A percentile compares a stretch with the other conserved stretches of the same genome.
Conservation (phyloP, 164 flowering plant genomes). For the Vitis vinifera region DNA sequence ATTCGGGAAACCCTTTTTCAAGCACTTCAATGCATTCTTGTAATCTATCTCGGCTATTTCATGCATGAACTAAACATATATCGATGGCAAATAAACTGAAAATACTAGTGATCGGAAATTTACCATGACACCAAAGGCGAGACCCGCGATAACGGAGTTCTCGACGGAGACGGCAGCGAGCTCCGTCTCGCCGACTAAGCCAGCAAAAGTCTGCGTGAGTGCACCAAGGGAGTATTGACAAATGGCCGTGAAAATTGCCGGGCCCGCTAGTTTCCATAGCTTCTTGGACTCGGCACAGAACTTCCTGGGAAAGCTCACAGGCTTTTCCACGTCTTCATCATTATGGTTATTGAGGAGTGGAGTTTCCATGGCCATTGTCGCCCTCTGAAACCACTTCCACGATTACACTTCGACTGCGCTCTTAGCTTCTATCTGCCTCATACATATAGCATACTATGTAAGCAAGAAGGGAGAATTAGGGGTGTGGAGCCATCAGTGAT, state of each 20-base stretch:
- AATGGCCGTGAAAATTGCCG: conserved; percentile 49
- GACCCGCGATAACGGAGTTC: conserved; percentile 57
- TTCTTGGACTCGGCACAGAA: conserved; percentile 40
- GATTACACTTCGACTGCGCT: too few species aligned
- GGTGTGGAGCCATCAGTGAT: too few species aligned
- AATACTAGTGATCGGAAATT: background rate
- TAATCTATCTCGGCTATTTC: too few species aligned
- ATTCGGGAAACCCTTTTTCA: too few species aligned
- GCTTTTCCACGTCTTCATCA: conserved; percentile 12
- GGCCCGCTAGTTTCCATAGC: conserved; percentile 60
- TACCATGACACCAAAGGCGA: conserved; percentile 65
- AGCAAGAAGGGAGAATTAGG: too few species aligned
- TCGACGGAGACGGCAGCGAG: conserved; percentile 64
- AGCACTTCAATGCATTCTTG: too few species aligned
- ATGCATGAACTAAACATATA: too few species aligned
- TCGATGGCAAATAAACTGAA: too few species aligned
- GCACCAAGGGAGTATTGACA: conserved; percentile 65
- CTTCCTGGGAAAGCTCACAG: conserved; percentile 8
- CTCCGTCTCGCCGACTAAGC: conserved; percentile 44
- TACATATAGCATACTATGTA: too few species aligned
- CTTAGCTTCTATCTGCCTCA: too few species aligned
- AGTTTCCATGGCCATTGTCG: conserved; percentile 11
- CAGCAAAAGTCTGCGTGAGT: conserved; percentile 52
- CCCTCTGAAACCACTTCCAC: too few species aligned
- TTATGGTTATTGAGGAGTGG: conserved; percentile 14